Evolutionary conservation across 108 stramenopile genomes (phyloP), one percentile per base, ranked within the genome.

Genomic region (Skeletonema menzelii): DNA sequence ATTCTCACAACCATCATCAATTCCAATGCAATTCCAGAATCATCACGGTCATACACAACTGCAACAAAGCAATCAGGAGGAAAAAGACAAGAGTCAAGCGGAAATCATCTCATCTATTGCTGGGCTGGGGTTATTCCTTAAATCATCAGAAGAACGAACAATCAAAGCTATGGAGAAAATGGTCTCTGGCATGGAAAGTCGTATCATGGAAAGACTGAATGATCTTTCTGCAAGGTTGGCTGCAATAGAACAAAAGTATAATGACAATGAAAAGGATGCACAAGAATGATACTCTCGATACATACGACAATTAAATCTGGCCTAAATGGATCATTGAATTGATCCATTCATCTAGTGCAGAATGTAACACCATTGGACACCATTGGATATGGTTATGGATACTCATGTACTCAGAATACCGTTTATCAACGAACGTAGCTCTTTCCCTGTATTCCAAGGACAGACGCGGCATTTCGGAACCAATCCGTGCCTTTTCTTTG

Each of bases 101-200:
- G 76, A 77, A 77, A 53, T 79, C 38, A 67, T 79, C 47, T 60
- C 70, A 8, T 67, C 77, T n/a, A 49, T 79, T 35, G 70, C 66
- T 34, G 77, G 77, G 30, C 58, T 79, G 32, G 77, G 77, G 53
- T 60, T 79, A 30, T 79, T 79, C 49, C 60, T 79, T 19, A 79
- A 72, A 44, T 72, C 70, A 27, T 79, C 71, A 1, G 77, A 79
- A 60, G 77, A 79, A 26, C 56, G 70, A 67, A 68, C 59, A 26
- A 61, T 30, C 27, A 66, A 60, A 11, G 47, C 62, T 47, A 14
- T 80, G 11, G 71, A 80, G 40, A 35, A 35, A 13, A 67, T 62
- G 59, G 38, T 80, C 0, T 24, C 30, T 26, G 49, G 56, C 24
- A 73, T 80, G 72, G 79, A 80, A 63, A 32, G 31, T 38, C 71